Evolutionary conservation across 2,329 filamentous ascomycete genomes (phyloP), one percentile per base, ranked within the genome.

Genomic region (Sarocladium brachiariae): DNA sequence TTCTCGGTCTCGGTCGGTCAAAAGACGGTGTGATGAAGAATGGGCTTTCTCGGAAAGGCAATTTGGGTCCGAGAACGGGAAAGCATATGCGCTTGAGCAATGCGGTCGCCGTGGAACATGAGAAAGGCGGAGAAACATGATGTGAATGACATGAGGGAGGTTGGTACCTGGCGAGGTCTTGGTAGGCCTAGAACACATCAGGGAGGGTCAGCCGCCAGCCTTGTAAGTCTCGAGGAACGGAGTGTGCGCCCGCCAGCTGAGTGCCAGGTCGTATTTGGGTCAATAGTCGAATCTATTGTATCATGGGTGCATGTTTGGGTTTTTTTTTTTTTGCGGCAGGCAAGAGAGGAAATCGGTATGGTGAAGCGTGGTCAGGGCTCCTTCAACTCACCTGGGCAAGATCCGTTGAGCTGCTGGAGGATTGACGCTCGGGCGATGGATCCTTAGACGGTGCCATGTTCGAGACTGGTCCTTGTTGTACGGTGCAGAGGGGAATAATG

Each of bases 151-250:
- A 8, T 7, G 13, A 16, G 19, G 21, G 23, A 19, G n/a, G 39
- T 25, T 16, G 39, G 27, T 65, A 68, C 65, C 63, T 65, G 43
- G 61, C 52, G 49, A 68, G 63, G 50, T 68, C 65, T 57, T 55
- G 59, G 56, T 67, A 68, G 59, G 65, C 63, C 65, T 68, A 63
- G 58, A 65, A 60, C 60, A 30, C 27, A 13, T 7, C 27, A n/a
- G n/a, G 7, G 13, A 30, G 13, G 7, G 47, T 37, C 48, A 14
- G 46, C 7, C 4, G 30, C 63, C 54, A 63, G 61, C 34, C 25
- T 11, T 39, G 23, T 7, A 23, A 43, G 39, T 25, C 39, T 43
- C 25, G 39, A 43, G n/a, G 39, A 43, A 25, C 39, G 23, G 23
- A 23, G 38, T 34, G 38, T 19, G 37, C 16, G n/a, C 37, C 27